Conservation (phyloP, 2,329 filamentous ascomycete genomes). For the Sarocladiaceae sp. region DNA sequence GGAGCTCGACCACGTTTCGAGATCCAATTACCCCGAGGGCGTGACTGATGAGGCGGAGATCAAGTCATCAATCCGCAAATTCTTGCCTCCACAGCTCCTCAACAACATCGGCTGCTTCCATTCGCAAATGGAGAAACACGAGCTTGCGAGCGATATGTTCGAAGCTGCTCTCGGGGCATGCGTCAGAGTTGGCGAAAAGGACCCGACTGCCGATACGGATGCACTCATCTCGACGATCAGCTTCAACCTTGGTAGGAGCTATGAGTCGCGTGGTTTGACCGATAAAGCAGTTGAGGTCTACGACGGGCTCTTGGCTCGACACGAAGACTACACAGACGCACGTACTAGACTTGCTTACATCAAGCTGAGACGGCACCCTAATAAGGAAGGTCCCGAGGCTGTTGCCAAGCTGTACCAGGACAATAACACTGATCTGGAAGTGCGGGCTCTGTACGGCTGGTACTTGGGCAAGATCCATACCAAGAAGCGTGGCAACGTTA, state of each 20-base stretch:
- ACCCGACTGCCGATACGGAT: slow-evolving; percentile 77
- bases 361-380: slow-evolving; percentile 72
- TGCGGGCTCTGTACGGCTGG: slow-evolving; percentile 92
- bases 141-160: slow-evolving; percentile 79
- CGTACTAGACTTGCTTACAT: slow-evolving; percentile 87
- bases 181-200: slow-evolving; percentile 72
- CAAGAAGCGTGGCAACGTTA: slow-evolving; percentile 77
- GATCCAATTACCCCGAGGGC: slow-evolving; percentile 61
- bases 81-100: slow-evolving; percentile 81
- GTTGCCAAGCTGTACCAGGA: slow-evolving; percentile 82
- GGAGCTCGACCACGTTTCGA: slow-evolving; percentile 73
- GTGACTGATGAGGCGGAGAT: slow-evolving; percentile 53
- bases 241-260: slow-evolving; percentile 91
- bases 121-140: slow-evolving; percentile 79
- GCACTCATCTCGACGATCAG: slow-evolving; percentile 92
- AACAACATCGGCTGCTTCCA: slow-evolving; percentile 98
- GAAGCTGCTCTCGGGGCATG: slow-evolving; percentile 88
- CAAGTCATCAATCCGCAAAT: slow-evolving; percentile 63
- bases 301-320: slow-evolving; percentile 76
- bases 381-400: slow-evolving; percentile 80
- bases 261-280: slow-evolving; percentile 76
- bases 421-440: slow-evolving; percentile 81
- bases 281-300: slow-evolving; percentile 88
- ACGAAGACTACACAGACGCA: slow-evolving; percentile 90
- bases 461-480: slow-evolving; percentile 78